A percentile compares a stretch with the other conserved stretches of the same genome.
phyloP scores from a whole-genome alignment of 2,329 filamentous ascomycete species.

The Diaporthe citri region DNA sequence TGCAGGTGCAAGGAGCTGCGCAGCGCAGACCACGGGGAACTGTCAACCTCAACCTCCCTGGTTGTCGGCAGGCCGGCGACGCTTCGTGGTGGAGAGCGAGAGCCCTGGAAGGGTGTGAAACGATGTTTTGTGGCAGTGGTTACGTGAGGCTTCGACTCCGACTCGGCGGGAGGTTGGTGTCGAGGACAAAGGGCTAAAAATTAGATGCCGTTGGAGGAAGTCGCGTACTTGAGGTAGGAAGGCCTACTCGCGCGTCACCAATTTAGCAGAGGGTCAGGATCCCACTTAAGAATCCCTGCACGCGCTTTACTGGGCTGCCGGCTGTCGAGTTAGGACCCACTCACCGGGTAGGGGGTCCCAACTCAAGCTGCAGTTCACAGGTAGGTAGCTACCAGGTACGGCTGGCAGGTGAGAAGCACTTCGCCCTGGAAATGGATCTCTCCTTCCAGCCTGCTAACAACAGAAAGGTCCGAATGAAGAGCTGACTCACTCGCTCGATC shows the following conservation, averaged over 20 bases:
- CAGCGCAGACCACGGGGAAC: slow-evolving; percentile 2
- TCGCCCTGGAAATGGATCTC: background rate
- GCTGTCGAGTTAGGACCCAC: background rate
- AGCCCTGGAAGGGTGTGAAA: background rate
- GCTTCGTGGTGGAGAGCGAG: background rate
- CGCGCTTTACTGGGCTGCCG: slow-evolving; percentile 1
- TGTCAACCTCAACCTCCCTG: background rate
- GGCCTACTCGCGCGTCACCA: slow-evolving; percentile 17
- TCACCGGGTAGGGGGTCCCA: background rate
- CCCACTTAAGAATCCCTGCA: background rate
- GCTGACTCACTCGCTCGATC: background rate
- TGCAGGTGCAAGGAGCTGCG: background rate
- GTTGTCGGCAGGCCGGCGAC: background rate
- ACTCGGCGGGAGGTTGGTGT: slow-evolving; percentile 8
- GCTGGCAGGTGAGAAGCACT: background rate
- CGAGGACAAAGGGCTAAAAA: slow-evolving; percentile 13
- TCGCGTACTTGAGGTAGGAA: background rate
- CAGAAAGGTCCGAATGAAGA: background rate
- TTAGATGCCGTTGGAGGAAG: background rate
- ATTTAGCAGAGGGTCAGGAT: background rate
- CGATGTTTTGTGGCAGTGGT: background rate
- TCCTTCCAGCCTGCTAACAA: background rate
- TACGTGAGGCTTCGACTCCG: background rate
- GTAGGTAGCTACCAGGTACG: background rate
- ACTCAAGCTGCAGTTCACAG: background rate